phyloP scores from a whole-genome alignment of 164 flowering plant species.

The Taxillus chinensis region DNA sequence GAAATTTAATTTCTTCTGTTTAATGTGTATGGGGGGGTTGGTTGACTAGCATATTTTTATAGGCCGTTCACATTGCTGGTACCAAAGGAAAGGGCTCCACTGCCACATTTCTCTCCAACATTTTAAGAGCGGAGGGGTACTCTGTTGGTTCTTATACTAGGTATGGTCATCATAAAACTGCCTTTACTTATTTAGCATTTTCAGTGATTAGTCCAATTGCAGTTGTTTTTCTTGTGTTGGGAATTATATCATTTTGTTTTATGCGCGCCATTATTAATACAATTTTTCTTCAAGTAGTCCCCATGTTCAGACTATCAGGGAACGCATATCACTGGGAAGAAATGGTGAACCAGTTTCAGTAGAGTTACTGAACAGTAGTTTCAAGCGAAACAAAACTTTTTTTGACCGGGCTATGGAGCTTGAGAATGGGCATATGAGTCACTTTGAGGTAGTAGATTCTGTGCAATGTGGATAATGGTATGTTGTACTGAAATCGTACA shows the following conservation, averaged over 20 bases:
- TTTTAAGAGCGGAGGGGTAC: conserved; percentile 74
- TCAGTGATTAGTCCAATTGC: no score
- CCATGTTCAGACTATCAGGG: conserved; percentile 73
- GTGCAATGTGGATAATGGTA: background rate
- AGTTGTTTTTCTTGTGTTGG: no score
- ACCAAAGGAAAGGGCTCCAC: conserved; percentile 99
- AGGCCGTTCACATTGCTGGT: conserved; percentile 94
- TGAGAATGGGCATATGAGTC: conserved; percentile 63
- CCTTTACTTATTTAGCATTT: no score
- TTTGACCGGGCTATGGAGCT: conserved; percentile 50
- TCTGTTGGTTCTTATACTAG: conserved; percentile 92
- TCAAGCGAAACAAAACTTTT: conserved; percentile 31
- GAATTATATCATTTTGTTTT: no score
- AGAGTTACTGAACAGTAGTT: conserved; percentile 36
- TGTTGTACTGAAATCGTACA: no score
- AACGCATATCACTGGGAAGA: conserved; percentile 66
- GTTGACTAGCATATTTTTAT: conserved; percentile 11
- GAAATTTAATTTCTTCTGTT: background rate
- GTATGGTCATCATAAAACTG: conserved; percentile 18
- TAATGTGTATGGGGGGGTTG: background rate
- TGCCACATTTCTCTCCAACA: conserved; percentile 74
- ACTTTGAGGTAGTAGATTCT: conserved; percentile 71
- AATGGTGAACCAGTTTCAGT: conserved; percentile 55
- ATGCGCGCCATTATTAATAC: background rate
- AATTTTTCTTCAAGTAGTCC: conserved; percentile 46